Conservation (phyloP, 495 filamentous ascomycete species). For the Penicillium nucicola region DNA sequence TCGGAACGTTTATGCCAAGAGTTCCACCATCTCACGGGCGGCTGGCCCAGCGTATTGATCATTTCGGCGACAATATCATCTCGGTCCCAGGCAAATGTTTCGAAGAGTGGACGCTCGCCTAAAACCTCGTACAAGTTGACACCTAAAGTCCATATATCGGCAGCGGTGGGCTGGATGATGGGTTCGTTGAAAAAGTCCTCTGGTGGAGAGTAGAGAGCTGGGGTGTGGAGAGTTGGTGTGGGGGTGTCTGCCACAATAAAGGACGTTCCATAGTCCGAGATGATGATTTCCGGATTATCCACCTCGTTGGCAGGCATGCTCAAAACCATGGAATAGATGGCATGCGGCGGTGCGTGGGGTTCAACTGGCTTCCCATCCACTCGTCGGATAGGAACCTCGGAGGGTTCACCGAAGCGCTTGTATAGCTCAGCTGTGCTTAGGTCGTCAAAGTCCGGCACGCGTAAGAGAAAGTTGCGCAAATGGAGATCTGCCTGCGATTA, state of each 20-base stretch:
- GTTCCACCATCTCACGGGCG: constrained; percentile 24
- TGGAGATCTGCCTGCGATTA: constrained; percentile 21
- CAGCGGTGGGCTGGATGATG: constrained; percentile 20
- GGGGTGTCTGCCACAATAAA: constrained; percentile 16
- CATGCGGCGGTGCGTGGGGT: constrained; percentile 20
- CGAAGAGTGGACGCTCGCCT: constrained; percentile 28
- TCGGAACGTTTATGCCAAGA: constrained; percentile 20
- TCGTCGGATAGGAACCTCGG: constrained; percentile 21
- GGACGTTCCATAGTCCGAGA: constrained; percentile 23
- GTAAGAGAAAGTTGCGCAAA: constrained; percentile 21
- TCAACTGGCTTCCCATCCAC: constrained; percentile 16
- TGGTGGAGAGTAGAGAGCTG: constrained; percentile 23
- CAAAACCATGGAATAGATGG: constrained; percentile 17
- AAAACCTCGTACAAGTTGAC: constrained; percentile 27
- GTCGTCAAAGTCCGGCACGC: constrained; percentile 11
- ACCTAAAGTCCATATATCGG: constrained; percentile 32
- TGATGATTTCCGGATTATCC: constrained; percentile 18
- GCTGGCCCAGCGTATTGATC: constrained; percentile 24
- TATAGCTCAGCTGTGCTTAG: constrained; percentile 21
- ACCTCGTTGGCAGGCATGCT: constrained; percentile 20
- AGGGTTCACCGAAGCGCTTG: constrained; percentile 19
- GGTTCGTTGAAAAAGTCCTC: constrained; percentile 23
- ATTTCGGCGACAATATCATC: constrained; percentile 27
- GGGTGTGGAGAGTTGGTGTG: constrained; percentile 20
- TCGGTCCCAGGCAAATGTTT: constrained; percentile 23